phyloP scores from a whole-genome alignment of 352 stramenopile species.

The Globisporangium okanoganense region DNA sequence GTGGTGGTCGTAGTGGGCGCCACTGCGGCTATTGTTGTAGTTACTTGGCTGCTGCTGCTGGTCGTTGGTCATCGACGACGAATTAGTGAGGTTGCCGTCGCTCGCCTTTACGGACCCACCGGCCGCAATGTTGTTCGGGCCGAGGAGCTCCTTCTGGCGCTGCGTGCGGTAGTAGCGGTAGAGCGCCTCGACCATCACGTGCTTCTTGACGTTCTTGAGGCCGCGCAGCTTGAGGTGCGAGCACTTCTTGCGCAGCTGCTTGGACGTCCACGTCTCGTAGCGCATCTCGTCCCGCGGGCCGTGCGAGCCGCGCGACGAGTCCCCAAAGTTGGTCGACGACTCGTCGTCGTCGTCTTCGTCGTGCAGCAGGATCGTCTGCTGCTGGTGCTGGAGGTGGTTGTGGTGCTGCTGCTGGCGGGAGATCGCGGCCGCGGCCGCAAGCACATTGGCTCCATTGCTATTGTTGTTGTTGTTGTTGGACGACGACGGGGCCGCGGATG shows the following conservation, averaged over 20 bases:
- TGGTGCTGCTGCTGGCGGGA: conserved; percentile 13
- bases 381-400: conserved; percentile 4
- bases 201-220: conserved; percentile 84
- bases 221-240: conserved; percentile 76
- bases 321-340: conserved; percentile 22
- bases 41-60: conserved; percentile 10
- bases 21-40: conserved; percentile 7
- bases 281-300: conserved; percentile 50
- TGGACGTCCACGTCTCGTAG: conserved; percentile 82
- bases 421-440: conserved; percentile 1
- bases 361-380: conserved; percentile 15
- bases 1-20: conserved; percentile 7
- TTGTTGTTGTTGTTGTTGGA: background rate
- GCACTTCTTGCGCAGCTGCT: conserved; percentile 79
- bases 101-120: background rate
- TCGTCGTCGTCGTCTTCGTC: conserved; percentile 15
- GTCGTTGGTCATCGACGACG: conserved; percentile 4
- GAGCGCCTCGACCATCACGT: conserved; percentile 80
- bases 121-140: background rate
- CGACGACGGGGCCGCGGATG: background rate
- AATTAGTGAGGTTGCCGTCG: background rate
- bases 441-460: conserved; percentile 9
- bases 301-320: conserved; percentile 37
- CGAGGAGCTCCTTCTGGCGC: conserved; percentile 41
- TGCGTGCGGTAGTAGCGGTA: conserved; percentile 78